phyloP scores from a whole-genome alignment of 208 protist species.

The Trypanosoma lewisi region DNA sequence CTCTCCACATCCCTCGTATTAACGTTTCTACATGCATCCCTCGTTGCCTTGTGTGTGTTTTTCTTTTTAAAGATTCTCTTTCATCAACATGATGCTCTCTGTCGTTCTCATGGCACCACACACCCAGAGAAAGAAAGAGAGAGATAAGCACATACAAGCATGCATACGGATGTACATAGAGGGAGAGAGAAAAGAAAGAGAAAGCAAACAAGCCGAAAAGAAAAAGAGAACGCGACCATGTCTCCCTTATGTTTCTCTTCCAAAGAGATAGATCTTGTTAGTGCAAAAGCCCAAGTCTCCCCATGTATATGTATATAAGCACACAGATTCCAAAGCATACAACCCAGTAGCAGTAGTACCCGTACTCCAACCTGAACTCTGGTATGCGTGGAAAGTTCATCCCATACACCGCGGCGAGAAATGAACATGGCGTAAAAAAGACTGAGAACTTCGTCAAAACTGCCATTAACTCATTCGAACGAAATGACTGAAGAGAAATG shows the following conservation, averaged over 20 bases:
- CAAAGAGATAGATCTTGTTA: too few species aligned
- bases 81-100: too few species aligned
- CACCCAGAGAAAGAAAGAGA: slow-evolving; percentile 10
- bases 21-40: neutral
- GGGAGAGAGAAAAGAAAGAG: slow-evolving; percentile 14
- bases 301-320: slow-evolving; percentile 62
- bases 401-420: slow-evolving; percentile 86
- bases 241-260: too few species aligned
- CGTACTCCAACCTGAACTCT: slow-evolving; percentile 67
- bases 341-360: slow-evolving; percentile 72
- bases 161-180: slow-evolving; percentile 9
- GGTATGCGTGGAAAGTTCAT: slow-evolving; percentile 90
- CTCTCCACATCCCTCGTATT: neutral
- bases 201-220: slow-evolving; percentile 13
- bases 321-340: slow-evolving; percentile 51
- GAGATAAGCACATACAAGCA: too few species aligned
- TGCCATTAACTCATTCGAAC: slow-evolving; percentile 87
- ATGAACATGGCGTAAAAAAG: slow-evolving; percentile 86
- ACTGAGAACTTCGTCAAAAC: slow-evolving; percentile 84
- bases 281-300: slow-evolving; percentile 22
- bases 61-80: too few species aligned
- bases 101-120: neutral
- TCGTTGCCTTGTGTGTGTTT: too few species aligned
- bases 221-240: neutral
- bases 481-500: slow-evolving; percentile 79